phyloP scores from a whole-genome alignment of 1,139 yeast species.

The Blastobotrys proliferans region DNA sequence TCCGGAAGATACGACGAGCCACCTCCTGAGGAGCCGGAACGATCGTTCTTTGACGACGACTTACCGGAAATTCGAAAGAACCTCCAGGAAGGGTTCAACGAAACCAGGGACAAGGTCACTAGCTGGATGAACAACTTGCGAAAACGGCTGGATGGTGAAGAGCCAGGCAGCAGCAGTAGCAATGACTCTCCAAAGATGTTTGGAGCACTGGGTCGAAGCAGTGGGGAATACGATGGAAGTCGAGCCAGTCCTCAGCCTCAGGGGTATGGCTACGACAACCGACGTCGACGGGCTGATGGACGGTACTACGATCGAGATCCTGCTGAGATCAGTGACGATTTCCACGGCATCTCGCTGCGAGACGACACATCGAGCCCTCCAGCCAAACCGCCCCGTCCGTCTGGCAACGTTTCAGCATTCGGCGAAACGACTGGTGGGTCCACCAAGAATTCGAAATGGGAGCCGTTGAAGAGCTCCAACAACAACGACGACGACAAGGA shows the following conservation, averaged over 20 bases:
- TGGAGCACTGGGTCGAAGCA: constrained; percentile 23
- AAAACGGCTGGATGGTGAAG: constrained; percentile 45
- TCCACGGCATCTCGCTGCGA: constrained; percentile 51
- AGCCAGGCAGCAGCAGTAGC: constrained; percentile 9
- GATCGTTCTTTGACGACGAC: constrained; percentile 54
- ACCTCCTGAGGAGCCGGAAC: constrained; percentile 23
- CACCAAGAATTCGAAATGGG: constrained; percentile 46
- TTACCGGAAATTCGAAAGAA: constrained; percentile 65
- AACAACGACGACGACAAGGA: constrained; percentile 57
- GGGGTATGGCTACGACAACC: constrained; percentile 13
- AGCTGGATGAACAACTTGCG: constrained; percentile 78
- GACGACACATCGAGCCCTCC: constrained; percentile 38
- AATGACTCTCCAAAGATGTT: constrained; percentile 20
- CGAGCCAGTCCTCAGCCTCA: constrained; percentile 2
- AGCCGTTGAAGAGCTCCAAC: constrained; percentile 52
- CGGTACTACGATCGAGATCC: constrained; percentile 27
- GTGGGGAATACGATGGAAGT: constrained; percentile 20
- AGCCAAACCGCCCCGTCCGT: constrained; percentile 15
- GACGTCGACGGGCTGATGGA: constrained; percentile 18
- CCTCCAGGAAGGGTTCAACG: constrained; percentile 74
- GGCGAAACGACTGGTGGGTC: constrained; percentile 24
- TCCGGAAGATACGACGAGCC: constrained; percentile 29
- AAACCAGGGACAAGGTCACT: constrained; percentile 73
- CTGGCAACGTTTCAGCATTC: constrained; percentile 26
- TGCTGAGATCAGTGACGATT: constrained; percentile 46